Conservation (phyloP, 768 basidiomycete genomes). For the Podaxis sp. region DNA sequence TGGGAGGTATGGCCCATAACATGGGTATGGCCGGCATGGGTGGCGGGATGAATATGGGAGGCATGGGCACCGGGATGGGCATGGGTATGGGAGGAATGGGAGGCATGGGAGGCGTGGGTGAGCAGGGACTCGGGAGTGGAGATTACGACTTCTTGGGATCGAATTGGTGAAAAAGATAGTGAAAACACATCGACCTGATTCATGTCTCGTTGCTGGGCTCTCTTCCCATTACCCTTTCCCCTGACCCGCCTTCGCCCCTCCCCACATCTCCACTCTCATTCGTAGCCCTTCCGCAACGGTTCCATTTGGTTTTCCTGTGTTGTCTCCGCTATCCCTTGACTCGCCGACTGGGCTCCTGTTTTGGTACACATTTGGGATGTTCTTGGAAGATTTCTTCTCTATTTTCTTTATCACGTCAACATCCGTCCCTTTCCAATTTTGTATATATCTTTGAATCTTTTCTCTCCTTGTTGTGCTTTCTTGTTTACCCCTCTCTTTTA, state of each 20-base stretch:
- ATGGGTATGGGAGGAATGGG: constrained; percentile 10
- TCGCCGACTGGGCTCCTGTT: neutral
- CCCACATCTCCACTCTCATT: neutral
- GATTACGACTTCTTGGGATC: constrained; percentile 13
- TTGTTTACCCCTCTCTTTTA: constrained; percentile 1
- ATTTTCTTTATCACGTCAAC: neutral
- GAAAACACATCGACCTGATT: neutral
- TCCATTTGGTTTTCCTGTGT: neutral
- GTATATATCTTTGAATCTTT: neutral
- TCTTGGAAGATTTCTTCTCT: constrained; percentile 1
- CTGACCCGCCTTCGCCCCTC: neutral
- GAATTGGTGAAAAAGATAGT: constrained; percentile 4
- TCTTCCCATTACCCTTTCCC: neutral
- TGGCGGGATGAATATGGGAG: constrained; percentile 5
- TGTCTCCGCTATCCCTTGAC: constrained; percentile 1
- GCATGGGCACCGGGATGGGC: constrained; percentile 7
- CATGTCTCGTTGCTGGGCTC: neutral
- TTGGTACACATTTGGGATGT: constrained; percentile 4
- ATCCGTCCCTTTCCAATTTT: neutral
- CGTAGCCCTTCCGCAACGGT: neutral
- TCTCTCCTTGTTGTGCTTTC: constrained; percentile 2
- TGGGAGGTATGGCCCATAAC: constrained; percentile 8
- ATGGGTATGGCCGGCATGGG: constrained; percentile 18
- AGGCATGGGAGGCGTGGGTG: constrained; percentile 12
- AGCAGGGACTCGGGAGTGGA: constrained; percentile 11